These are phyloP conservation scores for Eucalyptus albens DNA, from an alignment of 345 rosid species.

Conservation along the genomic window DNA sequence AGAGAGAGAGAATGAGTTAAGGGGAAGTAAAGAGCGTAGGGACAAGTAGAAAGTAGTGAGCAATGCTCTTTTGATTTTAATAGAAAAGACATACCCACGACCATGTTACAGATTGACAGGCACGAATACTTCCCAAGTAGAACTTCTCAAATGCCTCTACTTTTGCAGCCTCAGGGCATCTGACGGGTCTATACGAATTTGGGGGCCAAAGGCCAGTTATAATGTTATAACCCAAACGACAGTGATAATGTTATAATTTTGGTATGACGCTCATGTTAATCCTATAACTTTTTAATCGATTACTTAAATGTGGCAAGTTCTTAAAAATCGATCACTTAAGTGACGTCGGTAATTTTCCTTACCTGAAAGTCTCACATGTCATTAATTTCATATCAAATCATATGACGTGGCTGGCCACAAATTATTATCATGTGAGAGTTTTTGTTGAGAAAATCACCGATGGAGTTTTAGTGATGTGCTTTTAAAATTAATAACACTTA, in stretches of 20 bases:
- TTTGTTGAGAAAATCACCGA: background rate
- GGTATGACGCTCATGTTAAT: accelerated
- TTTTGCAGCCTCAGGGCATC: background rate
- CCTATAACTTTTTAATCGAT: background rate
- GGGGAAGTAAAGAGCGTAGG: background rate
- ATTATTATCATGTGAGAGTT: accelerated
- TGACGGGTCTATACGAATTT: background rate
- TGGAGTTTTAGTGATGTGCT: background rate
- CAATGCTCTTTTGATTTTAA: background rate
- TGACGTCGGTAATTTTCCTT: accelerated
- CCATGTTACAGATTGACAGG: background rate
- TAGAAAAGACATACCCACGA: background rate
- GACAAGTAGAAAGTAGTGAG: background rate
- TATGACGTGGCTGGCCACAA: background rate
- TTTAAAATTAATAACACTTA: background rate
- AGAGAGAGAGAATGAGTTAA: background rate
- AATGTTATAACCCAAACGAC: background rate
- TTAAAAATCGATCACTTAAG: background rate
- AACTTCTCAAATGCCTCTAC: background rate
- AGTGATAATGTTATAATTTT: background rate
- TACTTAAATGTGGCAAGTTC: background rate
- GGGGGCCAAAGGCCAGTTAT: background rate
- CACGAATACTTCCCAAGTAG: constrained; percentile 1
- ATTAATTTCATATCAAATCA: background rate
- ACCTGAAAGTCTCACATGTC: background rate